Percentiles rank a stretch among this genome's conserved stretches.
These are phyloP conservation scores for Blastobotrys muscicola DNA, from an alignment of 805 yeast genomes.

Conservation along the genomic window DNA sequence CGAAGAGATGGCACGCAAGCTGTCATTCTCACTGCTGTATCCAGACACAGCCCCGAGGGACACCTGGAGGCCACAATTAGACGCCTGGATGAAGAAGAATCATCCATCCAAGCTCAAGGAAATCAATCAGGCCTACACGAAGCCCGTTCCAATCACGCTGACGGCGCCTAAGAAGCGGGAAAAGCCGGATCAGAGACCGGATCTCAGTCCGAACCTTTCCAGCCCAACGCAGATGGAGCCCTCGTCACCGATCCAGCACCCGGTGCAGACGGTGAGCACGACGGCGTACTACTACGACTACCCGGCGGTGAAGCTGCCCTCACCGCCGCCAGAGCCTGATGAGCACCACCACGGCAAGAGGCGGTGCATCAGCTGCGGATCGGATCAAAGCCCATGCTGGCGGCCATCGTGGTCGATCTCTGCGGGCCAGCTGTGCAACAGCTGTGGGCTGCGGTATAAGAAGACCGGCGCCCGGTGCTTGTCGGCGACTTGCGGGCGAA, in stretches of 20 bases:
- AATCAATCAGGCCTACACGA: conserved; percentile 10
- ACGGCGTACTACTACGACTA: not conserved
- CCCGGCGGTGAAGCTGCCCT: conserved; percentile 1
- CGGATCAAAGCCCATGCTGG: conserved; percentile 95
- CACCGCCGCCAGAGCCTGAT: conserved; percentile 1
- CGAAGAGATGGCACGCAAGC: not conserved
- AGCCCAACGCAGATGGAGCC: not conserved
- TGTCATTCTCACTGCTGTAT: conserved; percentile 22
- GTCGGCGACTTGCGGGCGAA: conserved; percentile 63
- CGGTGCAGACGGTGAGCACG: not conserved
- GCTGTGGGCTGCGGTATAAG: conserved; percentile 91
- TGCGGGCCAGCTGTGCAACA: conserved; percentile 93
- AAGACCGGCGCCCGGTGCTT: conserved; percentile 89
- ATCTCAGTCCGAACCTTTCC: not conserved
- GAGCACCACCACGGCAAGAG: conserved; percentile 27
- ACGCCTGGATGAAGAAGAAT: conserved; percentile 28
- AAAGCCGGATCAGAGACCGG: not conserved
- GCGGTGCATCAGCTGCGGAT: conserved; percentile 79
- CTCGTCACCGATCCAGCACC: not conserved
- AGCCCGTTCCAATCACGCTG: conserved; percentile 2
- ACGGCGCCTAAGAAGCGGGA: not conserved
- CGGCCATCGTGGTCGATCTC: conserved; percentile 90
- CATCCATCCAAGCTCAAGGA: conserved; percentile 23
- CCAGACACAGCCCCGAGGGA: conserved; percentile 32
- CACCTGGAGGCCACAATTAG: conserved; percentile 30